phyloP scores from a whole-genome alignment of 768 basidiomycete species.

The Leccinellum rugosiceps region DNA sequence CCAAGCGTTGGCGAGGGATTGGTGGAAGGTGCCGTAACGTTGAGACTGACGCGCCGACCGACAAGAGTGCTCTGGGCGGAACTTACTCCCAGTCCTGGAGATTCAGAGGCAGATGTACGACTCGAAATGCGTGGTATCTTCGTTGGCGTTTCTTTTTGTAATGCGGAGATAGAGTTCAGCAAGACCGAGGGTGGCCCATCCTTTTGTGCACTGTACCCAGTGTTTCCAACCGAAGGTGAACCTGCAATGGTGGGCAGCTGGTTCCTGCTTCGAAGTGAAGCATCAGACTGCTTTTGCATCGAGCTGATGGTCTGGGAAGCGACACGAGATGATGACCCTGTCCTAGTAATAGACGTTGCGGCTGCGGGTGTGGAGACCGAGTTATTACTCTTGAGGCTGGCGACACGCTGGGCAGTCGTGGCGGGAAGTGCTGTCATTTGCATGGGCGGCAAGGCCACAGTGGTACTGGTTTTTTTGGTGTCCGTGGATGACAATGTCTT shows the following conservation, averaged over 20 bases:
- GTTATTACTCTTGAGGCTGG: conserved; percentile 63
- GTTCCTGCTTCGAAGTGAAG: conserved; percentile 71
- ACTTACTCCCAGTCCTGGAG: conserved; percentile 66
- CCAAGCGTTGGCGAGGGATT: conserved; percentile 60
- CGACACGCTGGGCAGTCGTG: conserved; percentile 80
- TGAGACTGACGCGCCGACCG: conserved; percentile 65
- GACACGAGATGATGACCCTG: conserved; percentile 53
- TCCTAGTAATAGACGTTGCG: conserved; percentile 38
- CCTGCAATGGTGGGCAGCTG: conserved; percentile 90
- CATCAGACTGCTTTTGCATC: conserved; percentile 83
- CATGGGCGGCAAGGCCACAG: conserved; percentile 81
- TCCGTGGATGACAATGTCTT: conserved; percentile 86
- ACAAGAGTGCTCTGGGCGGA: conserved; percentile 46
- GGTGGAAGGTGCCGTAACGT: conserved; percentile 53
- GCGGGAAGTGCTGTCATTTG: conserved; percentile 84
- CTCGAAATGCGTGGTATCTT: conserved; percentile 94
- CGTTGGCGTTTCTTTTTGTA: conserved; percentile 83
- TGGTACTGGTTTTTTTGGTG: conserved; percentile 67
- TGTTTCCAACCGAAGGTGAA: conserved; percentile 81
- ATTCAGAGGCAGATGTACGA: conserved; percentile 69
- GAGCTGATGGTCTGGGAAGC: conserved; percentile 85
- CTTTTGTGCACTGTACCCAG: conserved; percentile 48
- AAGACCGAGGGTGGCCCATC: conserved; percentile 55
- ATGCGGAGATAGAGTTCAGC: conserved; percentile 47
- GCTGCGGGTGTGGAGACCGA: conserved; percentile 44